These are phyloP conservation scores for Penicillium decumbens DNA, from an alignment of 2,329 filamentous ascomycete genomes.

Conservation along the genomic window DNA sequence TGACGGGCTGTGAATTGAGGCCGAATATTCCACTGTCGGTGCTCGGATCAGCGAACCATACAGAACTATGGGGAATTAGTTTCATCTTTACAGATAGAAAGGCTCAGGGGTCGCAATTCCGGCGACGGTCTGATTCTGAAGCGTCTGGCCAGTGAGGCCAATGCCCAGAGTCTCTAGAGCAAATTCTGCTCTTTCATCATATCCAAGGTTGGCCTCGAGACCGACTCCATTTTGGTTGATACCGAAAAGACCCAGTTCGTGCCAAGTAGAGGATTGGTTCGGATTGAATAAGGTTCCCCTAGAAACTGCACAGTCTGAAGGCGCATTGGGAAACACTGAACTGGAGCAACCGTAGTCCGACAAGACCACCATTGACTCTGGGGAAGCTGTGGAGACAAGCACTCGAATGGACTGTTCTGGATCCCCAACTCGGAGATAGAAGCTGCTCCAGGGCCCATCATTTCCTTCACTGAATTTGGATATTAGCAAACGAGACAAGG, in stretches of 20 bases:
- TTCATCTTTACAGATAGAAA: slow-evolving; percentile 42
- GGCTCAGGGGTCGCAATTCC: slow-evolving; percentile 31
- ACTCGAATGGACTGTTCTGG: slow-evolving; percentile 53
- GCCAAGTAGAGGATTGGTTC: slow-evolving; percentile 12
- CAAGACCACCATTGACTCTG: slow-evolving; percentile 67
- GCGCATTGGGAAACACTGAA: slow-evolving; percentile 47
- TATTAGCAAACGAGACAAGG: background rate
- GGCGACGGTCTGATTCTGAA: slow-evolving; percentile 13
- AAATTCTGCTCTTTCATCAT: slow-evolving; percentile 10
- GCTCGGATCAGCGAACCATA: slow-evolving; percentile 27
- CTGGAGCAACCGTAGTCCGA: slow-evolving; percentile 49
- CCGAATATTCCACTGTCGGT: slow-evolving; percentile 38
- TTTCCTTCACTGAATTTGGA: slow-evolving; percentile 52
- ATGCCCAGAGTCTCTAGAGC: slow-evolving; percentile 5
- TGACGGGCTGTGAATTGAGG: slow-evolving; percentile 39
- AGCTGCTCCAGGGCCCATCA: slow-evolving; percentile 69
- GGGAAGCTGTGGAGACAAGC: slow-evolving; percentile 62
- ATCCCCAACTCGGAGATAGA: slow-evolving; percentile 56
- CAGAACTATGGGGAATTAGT: slow-evolving; percentile 38
- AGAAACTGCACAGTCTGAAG: slow-evolving; percentile 13
- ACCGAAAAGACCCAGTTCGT: slow-evolving; percentile 10
- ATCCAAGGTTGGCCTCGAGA: slow-evolving; percentile 15
- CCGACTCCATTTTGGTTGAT: slow-evolving; percentile 12
- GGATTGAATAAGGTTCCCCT: slow-evolving; percentile 10
- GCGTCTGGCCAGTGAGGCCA: slow-evolving; percentile 7